A percentile compares a stretch with the other conserved stretches of the same genome.
Evolutionary conservation across 495 filamentous ascomycete genomes (phyloP).

Genomic region (Lasiosphaeria hispida): DNA sequence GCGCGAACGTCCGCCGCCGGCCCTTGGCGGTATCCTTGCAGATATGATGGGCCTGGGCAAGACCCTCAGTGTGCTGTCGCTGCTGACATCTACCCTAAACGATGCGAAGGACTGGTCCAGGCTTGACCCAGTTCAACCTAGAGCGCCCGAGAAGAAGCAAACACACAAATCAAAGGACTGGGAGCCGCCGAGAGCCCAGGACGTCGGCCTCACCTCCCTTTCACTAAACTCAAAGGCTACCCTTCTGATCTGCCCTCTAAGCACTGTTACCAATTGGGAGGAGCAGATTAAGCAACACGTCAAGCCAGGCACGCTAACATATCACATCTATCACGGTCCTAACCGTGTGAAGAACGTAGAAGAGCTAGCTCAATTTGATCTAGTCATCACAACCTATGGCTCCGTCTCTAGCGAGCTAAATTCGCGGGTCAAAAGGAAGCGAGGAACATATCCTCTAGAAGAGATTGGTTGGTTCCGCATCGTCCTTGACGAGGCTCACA

Average conservation of each 20-base stretch:
- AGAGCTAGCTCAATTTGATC: constrained; percentile 68
- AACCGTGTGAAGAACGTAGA: constrained; percentile 65
- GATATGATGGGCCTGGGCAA: constrained; percentile 99
- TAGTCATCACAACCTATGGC: constrained; percentile 90
- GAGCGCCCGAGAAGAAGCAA: constrained; percentile 37
- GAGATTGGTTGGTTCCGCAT: constrained; percentile 90
- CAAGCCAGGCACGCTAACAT: constrained; percentile 54
- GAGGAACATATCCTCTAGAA: constrained; percentile 63
- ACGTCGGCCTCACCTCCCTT: constrained; percentile 45
- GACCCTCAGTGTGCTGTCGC: constrained; percentile 81
- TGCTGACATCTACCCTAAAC: constrained; percentile 61
- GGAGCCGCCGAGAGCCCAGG: constrained; percentile 34
- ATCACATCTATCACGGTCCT: constrained; percentile 81
- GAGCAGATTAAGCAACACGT: constrained; percentile 84
- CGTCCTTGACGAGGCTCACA: constrained; percentile 93
- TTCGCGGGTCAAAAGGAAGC: constrained; percentile 55
- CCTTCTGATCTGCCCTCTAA: constrained; percentile 85
- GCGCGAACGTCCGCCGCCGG: constrained; percentile 62
- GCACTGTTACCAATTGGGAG: constrained; percentile 88
- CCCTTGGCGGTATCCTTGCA: constrained; percentile 83
- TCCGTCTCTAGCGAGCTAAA: constrained; percentile 77
- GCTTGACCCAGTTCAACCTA: constrained; percentile 39
- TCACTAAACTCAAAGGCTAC: constrained; percentile 72
- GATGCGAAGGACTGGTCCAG: constrained; percentile 59
- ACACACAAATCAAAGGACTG: constrained; percentile 31